These are phyloP conservation scores for Paecilomyces sp. DNA, from an alignment of 2,329 filamentous ascomycete species.

Conservation along the genomic window DNA sequence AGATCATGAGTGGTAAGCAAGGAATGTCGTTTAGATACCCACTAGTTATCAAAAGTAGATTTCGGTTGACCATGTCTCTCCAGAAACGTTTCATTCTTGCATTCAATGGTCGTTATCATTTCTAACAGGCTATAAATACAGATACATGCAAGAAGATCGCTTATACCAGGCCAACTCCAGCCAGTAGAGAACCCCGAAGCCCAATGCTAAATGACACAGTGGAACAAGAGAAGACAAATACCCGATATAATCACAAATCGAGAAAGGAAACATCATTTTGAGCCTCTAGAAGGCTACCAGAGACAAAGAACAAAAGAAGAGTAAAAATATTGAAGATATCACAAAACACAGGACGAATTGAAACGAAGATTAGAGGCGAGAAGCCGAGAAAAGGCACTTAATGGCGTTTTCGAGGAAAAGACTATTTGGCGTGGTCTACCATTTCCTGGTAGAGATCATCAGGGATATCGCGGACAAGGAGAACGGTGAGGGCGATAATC, in stretches of 20 bases:
- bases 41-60: not conserved
- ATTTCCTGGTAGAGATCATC: slow-evolving; percentile 87
- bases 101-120: not conserved
- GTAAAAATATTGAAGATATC: not conserved
- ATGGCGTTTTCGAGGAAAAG: not conserved
- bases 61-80: not conserved
- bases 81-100: not conserved
- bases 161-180: not conserved
- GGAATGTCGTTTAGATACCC: not conserved
- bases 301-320: not conserved
- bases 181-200: not conserved
- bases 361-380: not conserved
- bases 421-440: slow-evolving; percentile 65
- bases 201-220: not conserved
- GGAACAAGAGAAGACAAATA: not conserved
- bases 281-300: not conserved
- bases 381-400: not conserved
- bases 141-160: not conserved
- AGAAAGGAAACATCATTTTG: not conserved
- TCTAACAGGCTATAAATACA: not conserved
- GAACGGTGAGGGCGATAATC: slow-evolving; percentile 77
- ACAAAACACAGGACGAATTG: not conserved
- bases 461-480: slow-evolving; percentile 83
- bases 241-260: not conserved
- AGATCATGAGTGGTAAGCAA: not conserved